phyloP scores from a whole-genome alignment of 2,329 filamentous ascomycete species.

The Berkeleyomyces rouxiae region DNA sequence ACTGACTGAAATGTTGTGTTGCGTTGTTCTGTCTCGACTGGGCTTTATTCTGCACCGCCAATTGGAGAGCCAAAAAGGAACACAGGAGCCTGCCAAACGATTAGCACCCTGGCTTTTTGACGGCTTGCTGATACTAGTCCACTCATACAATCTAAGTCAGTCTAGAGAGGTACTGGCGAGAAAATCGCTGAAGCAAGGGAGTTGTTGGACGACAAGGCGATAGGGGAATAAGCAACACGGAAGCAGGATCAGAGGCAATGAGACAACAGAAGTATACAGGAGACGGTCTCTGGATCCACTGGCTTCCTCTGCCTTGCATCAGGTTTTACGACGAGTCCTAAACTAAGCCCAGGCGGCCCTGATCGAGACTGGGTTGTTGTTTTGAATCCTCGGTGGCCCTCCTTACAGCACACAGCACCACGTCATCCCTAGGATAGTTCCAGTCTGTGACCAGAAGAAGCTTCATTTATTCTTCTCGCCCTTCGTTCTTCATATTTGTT shows the following conservation, averaged over 20 bases:
- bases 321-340: neutral
- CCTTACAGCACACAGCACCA: neutral
- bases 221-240: neutral
- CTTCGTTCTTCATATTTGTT: neutral
- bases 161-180: neutral
- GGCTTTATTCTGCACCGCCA: neutral
- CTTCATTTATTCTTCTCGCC: constrained; percentile 1
- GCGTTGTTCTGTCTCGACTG: neutral
- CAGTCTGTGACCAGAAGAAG: neutral
- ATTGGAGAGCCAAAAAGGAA: neutral
- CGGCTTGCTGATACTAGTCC: neutral
- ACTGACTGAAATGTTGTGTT: neutral
- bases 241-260: neutral
- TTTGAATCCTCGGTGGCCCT: neutral
- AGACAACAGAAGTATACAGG: neutral
- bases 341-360: neutral
- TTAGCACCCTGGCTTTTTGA: neutral
- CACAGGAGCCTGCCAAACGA: neutral
- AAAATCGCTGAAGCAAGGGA: neutral
- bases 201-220: neutral
- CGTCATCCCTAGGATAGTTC: neutral
- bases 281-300: neutral
- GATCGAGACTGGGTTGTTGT: neutral
- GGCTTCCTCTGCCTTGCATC: neutral
- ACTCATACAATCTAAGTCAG: neutral